Evolutionary conservation across 257 asterid species (phyloP).

Genomic region (Osmanthus fragrans): DNA sequence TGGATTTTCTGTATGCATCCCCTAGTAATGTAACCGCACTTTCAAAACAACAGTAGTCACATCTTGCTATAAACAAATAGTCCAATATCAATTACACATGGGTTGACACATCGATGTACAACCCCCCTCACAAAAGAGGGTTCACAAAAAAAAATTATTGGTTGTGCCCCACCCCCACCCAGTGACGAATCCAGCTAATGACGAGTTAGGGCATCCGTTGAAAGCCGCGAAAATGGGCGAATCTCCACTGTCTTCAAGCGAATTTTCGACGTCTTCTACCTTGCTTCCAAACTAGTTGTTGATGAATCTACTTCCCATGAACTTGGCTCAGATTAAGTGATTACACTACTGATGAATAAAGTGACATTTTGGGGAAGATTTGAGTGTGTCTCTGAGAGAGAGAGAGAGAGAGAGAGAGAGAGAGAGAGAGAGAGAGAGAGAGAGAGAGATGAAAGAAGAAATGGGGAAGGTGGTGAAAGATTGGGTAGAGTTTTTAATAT

Average conservation of each 20-base stretch:
- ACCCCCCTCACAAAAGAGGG: no score
- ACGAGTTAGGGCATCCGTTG: no score
- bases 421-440: background rate
- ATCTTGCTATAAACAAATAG: no score
- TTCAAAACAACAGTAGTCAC: no score
- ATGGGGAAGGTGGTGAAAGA: constrained; percentile 33
- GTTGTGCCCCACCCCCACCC: no score
- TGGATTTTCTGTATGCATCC: no score
- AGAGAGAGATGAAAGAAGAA: constrained; percentile 36
- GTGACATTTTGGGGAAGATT: background rate
- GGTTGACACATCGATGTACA: no score
- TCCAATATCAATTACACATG: no score
- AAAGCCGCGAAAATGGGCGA: constrained; percentile 53
- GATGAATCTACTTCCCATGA: constrained; percentile 54
- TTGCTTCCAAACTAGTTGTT: constrained; percentile 30
- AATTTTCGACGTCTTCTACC: constrained; percentile 63
- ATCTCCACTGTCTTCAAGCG: constrained; percentile 75
- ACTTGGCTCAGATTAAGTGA: background rate
- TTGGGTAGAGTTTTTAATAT: constrained; percentile 37
- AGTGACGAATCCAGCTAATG: no score
- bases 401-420: constrained; percentile 15
- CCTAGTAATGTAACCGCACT: no score
- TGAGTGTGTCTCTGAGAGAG: background rate
- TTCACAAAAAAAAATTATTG: no score
- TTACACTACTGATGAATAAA: background rate